These are phyloP conservation scores for Ramaria sp. DNA, from an alignment of 768 basidiomycete genomes.

Conservation along the genomic window DNA sequence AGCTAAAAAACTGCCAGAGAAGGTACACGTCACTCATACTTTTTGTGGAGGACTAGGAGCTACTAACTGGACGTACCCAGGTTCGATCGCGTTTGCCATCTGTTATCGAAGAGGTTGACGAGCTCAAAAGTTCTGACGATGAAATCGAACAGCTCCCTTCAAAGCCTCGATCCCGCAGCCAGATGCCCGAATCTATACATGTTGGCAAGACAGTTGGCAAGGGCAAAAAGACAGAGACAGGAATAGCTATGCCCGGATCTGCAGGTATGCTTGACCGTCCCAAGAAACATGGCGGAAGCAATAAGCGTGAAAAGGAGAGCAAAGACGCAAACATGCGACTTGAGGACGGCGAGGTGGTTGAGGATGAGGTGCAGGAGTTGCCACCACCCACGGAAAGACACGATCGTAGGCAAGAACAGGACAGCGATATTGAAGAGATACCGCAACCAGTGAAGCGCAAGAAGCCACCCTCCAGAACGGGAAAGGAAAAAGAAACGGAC, in stretches of 20 bases:
- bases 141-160: constrained; percentile 15
- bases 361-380: constrained; percentile 12
- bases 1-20: constrained; percentile 13
- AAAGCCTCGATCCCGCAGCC: not conserved
- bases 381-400: constrained; percentile 15
- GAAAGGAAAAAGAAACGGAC: constrained; percentile 12
- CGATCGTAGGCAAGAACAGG: not conserved
- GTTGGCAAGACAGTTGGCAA: constrained; percentile 5
- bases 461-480: not conserved
- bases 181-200: constrained; percentile 13
- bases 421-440: constrained; percentile 4
- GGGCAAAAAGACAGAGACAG: constrained; percentile 10
- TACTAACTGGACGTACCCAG: not conserved
- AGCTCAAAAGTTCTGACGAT: constrained; percentile 12
- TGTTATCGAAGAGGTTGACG: not conserved
- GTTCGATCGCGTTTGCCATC: not conserved
- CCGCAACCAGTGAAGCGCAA: constrained; percentile 18
- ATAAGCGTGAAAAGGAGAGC: not conserved
- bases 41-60: not conserved
- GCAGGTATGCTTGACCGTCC: not conserved
- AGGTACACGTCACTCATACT: not conserved
- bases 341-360: constrained; percentile 24
- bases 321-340: constrained; percentile 2
- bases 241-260: not conserved
- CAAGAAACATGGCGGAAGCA: not conserved